Percentiles rank a stretch among this genome's conserved stretches.
Conservation (phyloP, 2,329 filamentous ascomycete species). For the Alternaria incomplexa region DNA sequence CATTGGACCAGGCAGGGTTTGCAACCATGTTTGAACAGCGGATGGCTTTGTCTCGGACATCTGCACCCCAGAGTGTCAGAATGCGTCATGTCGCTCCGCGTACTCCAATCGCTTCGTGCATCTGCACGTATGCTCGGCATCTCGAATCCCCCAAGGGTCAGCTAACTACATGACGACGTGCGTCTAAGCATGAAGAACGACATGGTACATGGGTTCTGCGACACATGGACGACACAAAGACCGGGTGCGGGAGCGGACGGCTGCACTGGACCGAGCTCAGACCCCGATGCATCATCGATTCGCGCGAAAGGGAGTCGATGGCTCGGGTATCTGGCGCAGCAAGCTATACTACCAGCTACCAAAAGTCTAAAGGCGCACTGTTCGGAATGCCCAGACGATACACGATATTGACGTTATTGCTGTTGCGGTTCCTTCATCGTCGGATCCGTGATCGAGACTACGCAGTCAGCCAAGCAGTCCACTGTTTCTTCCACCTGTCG, state of each 20-base stretch:
- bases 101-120: constrained; percentile 1
- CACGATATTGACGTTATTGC: neutral
- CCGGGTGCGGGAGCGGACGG: constrained; percentile 15
- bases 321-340: neutral
- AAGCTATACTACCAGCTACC: neutral
- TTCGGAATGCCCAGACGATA: neutral
- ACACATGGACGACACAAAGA: constrained; percentile 20
- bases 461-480: neutral
- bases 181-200: neutral
- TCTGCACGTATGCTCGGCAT: constrained; percentile 5
- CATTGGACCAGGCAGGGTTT: neutral
- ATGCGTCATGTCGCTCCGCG: neutral
- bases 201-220: constrained; percentile 26
- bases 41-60: constrained; percentile 9
- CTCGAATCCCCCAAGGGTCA: constrained; percentile 1
- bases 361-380: neutral
- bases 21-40: constrained; percentile 1
- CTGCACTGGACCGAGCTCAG: constrained; percentile 7
- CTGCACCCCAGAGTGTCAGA: constrained; percentile 18
- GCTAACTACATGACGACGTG: neutral
- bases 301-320: constrained; percentile 3
- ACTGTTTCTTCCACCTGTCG: constrained; percentile 6
- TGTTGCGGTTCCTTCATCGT: neutral
- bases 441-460: neutral
- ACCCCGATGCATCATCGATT: constrained; percentile 9